Conservation (phyloP, 139 green algal genomes). For the Auxenochlorella pyrenoidosa region DNA sequence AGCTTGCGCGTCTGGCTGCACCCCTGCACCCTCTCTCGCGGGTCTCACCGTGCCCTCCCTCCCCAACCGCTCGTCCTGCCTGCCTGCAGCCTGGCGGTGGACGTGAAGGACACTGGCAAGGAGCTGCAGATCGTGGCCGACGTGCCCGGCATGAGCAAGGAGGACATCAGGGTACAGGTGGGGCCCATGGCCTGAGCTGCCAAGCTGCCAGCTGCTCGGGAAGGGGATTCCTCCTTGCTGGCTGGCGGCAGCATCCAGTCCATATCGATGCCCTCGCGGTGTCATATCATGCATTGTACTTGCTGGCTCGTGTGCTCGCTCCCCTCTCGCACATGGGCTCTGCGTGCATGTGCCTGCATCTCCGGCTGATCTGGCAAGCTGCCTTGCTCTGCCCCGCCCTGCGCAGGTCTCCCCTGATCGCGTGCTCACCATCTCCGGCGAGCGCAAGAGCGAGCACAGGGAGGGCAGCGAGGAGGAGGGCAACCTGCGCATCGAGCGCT, state of each 20-base stretch:
- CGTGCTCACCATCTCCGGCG: slow-evolving; percentile 37
- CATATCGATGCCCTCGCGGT: too few relatives aligned
- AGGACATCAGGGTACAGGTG: slow-evolving; percentile 46
- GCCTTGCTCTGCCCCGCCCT: background rate
- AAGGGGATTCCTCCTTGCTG: too few relatives aligned
- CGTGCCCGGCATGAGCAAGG: slow-evolving; percentile 42
- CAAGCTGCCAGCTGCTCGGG: too few relatives aligned
- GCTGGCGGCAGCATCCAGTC: too few relatives aligned
- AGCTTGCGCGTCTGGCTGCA: too few relatives aligned
- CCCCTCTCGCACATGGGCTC: too few relatives aligned
- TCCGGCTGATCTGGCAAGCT: too few relatives aligned
- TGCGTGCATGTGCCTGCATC: too few relatives aligned
- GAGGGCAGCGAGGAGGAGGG: slow-evolving; percentile 28
- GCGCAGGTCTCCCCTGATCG: slow-evolving; percentile 37
- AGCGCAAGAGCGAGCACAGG: slow-evolving; percentile 24
- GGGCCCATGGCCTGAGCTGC: too few relatives aligned
- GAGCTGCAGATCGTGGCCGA: slow-evolving; percentile 40
- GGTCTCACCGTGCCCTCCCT: background rate
- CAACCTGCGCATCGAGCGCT: slow-evolving; percentile 27
- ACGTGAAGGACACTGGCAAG: slow-evolving; percentile 37
- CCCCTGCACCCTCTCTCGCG: too few relatives aligned
- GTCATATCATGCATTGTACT: too few relatives aligned
- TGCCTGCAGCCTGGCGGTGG: slow-evolving; percentile 18
- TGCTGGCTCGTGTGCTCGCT: too few relatives aligned
- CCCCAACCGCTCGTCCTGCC: background rate